Conservation (phyloP, 2,329 filamentous ascomycete genomes). For the Clarireedia monteithiana region DNA sequence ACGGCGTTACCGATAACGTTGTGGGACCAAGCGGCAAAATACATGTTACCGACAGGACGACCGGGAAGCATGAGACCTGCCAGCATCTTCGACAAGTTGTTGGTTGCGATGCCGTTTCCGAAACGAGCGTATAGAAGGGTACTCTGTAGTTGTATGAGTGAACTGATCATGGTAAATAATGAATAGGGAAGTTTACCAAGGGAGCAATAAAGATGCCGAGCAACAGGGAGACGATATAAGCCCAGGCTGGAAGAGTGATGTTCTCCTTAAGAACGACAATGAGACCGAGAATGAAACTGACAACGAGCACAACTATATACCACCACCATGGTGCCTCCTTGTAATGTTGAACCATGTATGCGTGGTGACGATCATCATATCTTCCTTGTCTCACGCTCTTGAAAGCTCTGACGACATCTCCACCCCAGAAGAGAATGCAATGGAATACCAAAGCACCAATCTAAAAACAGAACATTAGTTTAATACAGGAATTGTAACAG, state of each 20-base stretch:
- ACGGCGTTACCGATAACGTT: conserved; percentile 45
- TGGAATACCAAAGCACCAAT: conserved; percentile 49
- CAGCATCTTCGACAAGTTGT: conserved; percentile 47
- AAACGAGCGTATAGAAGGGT: conserved; percentile 43
- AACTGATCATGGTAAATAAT: background rate
- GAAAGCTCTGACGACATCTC: conserved; percentile 41
- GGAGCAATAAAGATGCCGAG: conserved; percentile 39
- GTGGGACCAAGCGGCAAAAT: conserved; percentile 49
- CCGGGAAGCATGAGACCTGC: conserved; percentile 40
- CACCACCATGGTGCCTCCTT: conserved; percentile 45
- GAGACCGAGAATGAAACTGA: conserved; percentile 39
- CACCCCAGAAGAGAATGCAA: conserved; percentile 46
- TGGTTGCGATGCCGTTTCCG: conserved; percentile 50
- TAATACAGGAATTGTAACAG: too few species aligned
- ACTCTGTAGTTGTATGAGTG: conserved; percentile 32
- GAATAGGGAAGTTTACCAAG: conserved; percentile 31
- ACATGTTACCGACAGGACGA: conserved; percentile 35
- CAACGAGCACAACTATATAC: conserved; percentile 39
- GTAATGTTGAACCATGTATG: conserved; percentile 40
- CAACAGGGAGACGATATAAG: conserved; percentile 33
- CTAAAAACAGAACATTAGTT: conserved; percentile 20
- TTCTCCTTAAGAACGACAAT: conserved; percentile 32
- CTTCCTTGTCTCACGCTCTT: conserved; percentile 37
- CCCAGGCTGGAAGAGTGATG: conserved; percentile 36
- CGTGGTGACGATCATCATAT: conserved; percentile 40